Evolutionary conservation across 2,329 filamentous ascomycete species (phyloP), one percentile per base, ranked within the genome.

Genomic region (Verruconis gallopava): DNA sequence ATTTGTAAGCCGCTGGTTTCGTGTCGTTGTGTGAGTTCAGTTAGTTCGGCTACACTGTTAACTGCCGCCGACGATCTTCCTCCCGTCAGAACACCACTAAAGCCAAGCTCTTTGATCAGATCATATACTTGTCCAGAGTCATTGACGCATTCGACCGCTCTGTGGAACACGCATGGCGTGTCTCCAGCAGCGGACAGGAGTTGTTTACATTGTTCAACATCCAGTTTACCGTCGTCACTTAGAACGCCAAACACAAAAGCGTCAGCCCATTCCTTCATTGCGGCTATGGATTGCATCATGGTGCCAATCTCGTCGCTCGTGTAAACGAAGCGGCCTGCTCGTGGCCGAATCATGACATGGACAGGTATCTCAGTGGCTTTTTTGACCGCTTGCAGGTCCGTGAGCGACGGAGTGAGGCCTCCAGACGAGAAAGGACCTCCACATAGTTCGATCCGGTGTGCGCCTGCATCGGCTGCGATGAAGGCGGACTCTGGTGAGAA

Each of bases 331-430:
- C 62, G 44, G 0, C 64, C 61, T 1, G 59, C 58, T 5, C 67
- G 63, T 0, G 71, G 68, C 1, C 72, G 62, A 43, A 74, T 67
- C 70, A 75, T 73, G 21, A 70, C 57, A 46, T 68, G 64, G 14
- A 74, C 55, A 0, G 70, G 68, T 35, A 65, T 60, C 17, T 46
- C 21, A n/a, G 21, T n/a, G 4, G 1, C 3, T 20, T 19, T 12
- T 38, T 28, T 38, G 19, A 42, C n/a, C n/a, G 13, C 2, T 2
- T 14, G 12, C 14, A 43, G 35, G 15, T 4, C 3, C 4, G 19
- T 2, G 2, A 19, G 9, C 4, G 34, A n/a, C 3, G 41, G 41
- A 9, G 41, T 43, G 12, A 33, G 34, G 9, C 41, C 41, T 3
- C 41, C 41, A 12, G 25, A 11, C 4, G 5, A 18, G 6, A 11